Evolutionary conservation across 164 flowering plant genomes (phyloP), one percentile per base, ranked within the genome.

Genomic region (Stephania japonica): DNA sequence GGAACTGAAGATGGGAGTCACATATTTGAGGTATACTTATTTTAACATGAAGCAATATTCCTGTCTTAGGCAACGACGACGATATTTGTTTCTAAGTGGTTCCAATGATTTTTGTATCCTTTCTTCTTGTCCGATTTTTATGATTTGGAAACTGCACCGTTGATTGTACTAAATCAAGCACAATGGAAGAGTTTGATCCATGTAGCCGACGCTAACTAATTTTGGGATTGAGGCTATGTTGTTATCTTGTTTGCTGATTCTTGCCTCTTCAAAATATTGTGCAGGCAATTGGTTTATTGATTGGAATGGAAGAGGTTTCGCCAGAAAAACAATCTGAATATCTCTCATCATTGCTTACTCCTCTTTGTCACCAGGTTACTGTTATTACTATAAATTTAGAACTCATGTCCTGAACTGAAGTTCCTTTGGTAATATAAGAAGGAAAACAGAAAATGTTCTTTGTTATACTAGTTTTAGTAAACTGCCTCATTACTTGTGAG

Each of bases 261-360:
- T 32, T 73, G 69, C 14, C 56, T 56, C 38, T 71, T 38, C 42
- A n/a, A 49, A 5, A 70, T 42, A 47, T 43, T 72, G 70, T 61
- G 68, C 80, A 96, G 99, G 98, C 97, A 67, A 93, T 96, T 77
- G 99, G 99, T 67, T 75, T 96, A 77, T 81, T 96, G 77, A 90
- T 93, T 80, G 99, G 99, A 69, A 91, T 92, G 97, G 97, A 93
- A 75, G 98, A 92, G 70, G 91, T 93, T 59, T 83, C 95, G 18
- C 82, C 71, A 53, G 96, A 89, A 73, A 96, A 93, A 83, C 99
- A 96, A 78, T 83, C 90, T 4, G 91, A 88, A 42, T 96, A 93
- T 81, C 92, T 96, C 6, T 84, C 97, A 65, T 83, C 93, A 47
- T 80, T 96, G 85, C 93, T 96, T 26, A 84, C 82, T 75, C 99